Percentiles rank a stretch among this genome's conserved stretches.
Evolutionary conservation across 1,284 basidiomycete species (phyloP).

Genomic region (Cutaneotrichosporon sp.): DNA sequence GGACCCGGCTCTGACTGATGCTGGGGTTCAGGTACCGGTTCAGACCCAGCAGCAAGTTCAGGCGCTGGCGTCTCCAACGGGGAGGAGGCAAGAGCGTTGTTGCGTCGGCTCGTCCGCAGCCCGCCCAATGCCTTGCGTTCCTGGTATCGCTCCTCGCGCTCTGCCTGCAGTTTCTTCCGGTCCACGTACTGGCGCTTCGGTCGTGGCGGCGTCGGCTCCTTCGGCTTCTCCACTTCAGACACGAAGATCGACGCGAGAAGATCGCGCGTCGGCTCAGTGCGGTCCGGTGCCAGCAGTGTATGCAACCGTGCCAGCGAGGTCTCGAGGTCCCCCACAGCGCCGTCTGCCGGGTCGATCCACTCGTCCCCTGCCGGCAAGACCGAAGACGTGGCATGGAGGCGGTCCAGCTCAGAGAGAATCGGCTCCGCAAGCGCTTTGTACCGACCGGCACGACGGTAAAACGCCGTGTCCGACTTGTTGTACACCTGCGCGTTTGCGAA

Average conservation of each 20-base stretch:
- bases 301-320: slow-evolving; percentile 57
- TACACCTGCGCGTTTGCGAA: slow-evolving; percentile 83
- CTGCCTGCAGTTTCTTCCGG: slow-evolving; percentile 23
- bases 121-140: slow-evolving; percentile 16
- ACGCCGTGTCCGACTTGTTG: slow-evolving; percentile 72
- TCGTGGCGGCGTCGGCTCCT: slow-evolving; percentile 59
- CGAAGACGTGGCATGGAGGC: slow-evolving; percentile 28
- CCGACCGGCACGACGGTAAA: slow-evolving; percentile 69
- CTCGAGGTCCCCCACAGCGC: slow-evolving; percentile 66
- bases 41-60: background rate
- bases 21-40: background rate
- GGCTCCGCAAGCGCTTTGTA: slow-evolving; percentile 64
- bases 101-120: slow-evolving; percentile 7
- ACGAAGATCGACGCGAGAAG: slow-evolving; percentile 67
- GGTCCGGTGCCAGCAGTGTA: slow-evolving; percentile 25
- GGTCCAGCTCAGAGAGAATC: slow-evolving; percentile 64
- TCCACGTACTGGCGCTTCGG: slow-evolving; percentile 40
- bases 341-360: slow-evolving; percentile 1
- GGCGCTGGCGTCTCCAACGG: background rate
- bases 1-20: background rate
- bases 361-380: slow-evolving; percentile 1
- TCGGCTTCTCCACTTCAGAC: slow-evolving; percentile 64
- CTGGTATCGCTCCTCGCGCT: slow-evolving; percentile 28
- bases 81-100: background rate
- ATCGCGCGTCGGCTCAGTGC: slow-evolving; percentile 52